Base-by-base conservation (phyloP, 2,329 filamentous ascomycete genomes). In the Exophiala viscosa region DNA sequence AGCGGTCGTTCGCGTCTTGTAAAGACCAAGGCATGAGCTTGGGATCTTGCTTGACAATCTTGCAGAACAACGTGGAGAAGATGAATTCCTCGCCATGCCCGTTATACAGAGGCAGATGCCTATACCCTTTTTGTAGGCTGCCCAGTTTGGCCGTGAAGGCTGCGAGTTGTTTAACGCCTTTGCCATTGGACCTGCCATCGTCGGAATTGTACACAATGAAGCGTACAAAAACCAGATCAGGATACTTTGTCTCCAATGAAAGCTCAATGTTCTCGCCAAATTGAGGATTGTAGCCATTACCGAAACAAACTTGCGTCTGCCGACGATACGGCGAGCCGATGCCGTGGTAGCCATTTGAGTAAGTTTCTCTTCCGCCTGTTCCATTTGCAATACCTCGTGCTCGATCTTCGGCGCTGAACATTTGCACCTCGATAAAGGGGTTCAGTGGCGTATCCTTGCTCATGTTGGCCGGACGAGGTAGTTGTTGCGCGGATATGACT, bases 381-480 rank as follows among this genome's bases (percentile, higher is more conserved):
- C 83, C 84, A 46, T 79, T 81, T 15, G 84, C 83, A 49, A 85
- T 78, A 48, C 84, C 86, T 45, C 89, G 88, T 46, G 86, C 83
- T 73, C 93, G 92, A 73, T 96, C 92, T 69, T 96, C 93, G 36
- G 92, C 88, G 64, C 91, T 87, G 68, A 95, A 93, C 66, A 97
- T 86, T 70, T 99, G 92, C 28, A 97, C 87, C 71, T 97, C 91
- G 52, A 97, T 83, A 65, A 95, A 97, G 0, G 93, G 91, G 66
- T 96, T 91, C 71, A 97, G 85, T 54, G 82, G 85, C 57, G 87
- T 81, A 61, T 86, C 86, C 41, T 80, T 76, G n/a, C 84, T 81
- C 58, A 91, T 78, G 49, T 82, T 85, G 50, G 83, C 83, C 10
- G 89, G 88, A 17, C 91, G 84, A 69, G 95, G 95, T 52, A 99